Conservation (phyloP, 306 rosid genomes). For the Trifolium dubium region DNA sequence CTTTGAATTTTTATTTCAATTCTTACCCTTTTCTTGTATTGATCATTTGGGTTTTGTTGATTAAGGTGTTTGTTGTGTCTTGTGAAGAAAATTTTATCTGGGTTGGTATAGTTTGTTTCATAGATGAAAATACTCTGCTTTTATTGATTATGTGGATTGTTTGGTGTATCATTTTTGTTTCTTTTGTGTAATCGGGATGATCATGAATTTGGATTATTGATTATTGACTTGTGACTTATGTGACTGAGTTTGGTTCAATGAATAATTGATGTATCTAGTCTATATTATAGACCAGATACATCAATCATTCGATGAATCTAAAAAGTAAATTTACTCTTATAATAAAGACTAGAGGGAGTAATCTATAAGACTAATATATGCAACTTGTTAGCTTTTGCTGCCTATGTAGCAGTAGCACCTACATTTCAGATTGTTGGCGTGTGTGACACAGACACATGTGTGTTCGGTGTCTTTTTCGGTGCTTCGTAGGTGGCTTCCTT, state of each 20-base stretch:
- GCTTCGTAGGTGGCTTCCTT: no score
- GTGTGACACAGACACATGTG: no score
- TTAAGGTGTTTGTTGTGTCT: slow-evolving; percentile 18
- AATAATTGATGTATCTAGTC: not conserved
- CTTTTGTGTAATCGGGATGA: slow-evolving; percentile 5
- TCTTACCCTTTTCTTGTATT: slow-evolving; percentile 3
- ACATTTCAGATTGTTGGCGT: no score
- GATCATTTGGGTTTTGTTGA: not conserved
- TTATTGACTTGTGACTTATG: not conserved
- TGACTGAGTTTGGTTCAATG: no score
- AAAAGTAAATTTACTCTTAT: no score
- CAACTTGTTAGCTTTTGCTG: no score
- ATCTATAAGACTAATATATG: no score
- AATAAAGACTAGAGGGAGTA: no score
- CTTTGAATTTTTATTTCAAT: slow-evolving; percentile 22
- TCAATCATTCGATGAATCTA: no score
- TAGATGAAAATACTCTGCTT: slow-evolving; percentile 7
- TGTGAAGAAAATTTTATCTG: not conserved
- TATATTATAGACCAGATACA: no score
- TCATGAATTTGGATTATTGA: slow-evolving; percentile 30
- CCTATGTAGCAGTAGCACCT: no score
- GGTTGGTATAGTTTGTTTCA: not conserved
- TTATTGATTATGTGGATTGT: slow-evolving; percentile 12
- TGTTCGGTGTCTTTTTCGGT: no score
- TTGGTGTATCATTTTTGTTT: not conserved